Percentiles rank a stretch among this genome's conserved stretches.
Conservation (phyloP, 2,329 filamentous ascomycete species). For the Cercospora zeina region DNA sequence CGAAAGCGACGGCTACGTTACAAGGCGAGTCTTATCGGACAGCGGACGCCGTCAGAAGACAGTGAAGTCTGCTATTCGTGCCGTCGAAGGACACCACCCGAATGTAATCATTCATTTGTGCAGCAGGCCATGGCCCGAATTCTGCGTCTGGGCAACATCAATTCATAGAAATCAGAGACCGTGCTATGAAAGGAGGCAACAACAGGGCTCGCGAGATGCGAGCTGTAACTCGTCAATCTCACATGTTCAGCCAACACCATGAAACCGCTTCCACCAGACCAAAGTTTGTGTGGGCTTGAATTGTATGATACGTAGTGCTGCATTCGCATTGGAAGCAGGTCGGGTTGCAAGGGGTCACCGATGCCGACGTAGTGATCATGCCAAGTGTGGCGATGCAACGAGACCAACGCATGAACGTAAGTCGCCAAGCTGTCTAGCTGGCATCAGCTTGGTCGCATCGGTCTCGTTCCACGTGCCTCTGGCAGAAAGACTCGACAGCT, state of each 20-base stretch:
- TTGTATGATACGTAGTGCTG: too few relatives aligned
- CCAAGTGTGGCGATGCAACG: constrained; percentile 10
- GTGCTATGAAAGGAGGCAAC: too few relatives aligned
- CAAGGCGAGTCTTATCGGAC: not conserved
- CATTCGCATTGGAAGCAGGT: not conserved
- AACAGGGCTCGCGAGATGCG: too few relatives aligned
- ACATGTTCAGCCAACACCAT: too few relatives aligned
- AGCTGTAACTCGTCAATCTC: too few relatives aligned
- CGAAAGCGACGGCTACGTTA: not conserved
- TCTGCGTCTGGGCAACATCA: not conserved
- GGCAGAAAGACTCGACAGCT: not conserved
- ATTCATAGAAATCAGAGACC: not conserved
- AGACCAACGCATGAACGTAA: not conserved
- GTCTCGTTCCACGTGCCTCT: not conserved
- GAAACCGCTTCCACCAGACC: too few relatives aligned
- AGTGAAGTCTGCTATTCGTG: not conserved
- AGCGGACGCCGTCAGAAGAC: not conserved
- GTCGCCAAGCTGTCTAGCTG: constrained; percentile 1
- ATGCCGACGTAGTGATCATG: not conserved
- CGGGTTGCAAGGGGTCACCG: not conserved
- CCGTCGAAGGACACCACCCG: too few relatives aligned
- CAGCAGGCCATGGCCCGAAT: not conserved
- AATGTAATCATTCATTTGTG: not conserved
- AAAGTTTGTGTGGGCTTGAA: not conserved
- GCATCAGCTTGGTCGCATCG: not conserved